Evolutionary conservation across 805 yeast species (phyloP).

Genomic region (Sugiyamaella lignohabitans): DNA sequence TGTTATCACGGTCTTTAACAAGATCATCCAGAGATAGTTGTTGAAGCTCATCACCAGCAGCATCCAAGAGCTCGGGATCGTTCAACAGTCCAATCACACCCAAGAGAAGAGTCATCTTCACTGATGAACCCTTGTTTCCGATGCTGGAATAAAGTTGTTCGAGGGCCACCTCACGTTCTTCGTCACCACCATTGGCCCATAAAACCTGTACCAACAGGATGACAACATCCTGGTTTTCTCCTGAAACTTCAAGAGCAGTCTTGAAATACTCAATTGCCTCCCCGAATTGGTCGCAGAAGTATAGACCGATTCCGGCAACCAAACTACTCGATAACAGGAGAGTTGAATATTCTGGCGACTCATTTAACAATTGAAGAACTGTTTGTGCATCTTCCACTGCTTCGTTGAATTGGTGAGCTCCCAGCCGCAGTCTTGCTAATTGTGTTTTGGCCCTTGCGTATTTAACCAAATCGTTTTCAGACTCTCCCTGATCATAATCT

Average conservation of each 20-base stretch:
- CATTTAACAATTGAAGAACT: constrained; percentile 43
- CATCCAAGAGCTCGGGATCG: constrained; percentile 47
- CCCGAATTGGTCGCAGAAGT: constrained; percentile 57
- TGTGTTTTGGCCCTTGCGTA: constrained; percentile 62
- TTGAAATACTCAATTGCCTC: constrained; percentile 63
- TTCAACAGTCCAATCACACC: constrained; percentile 74
- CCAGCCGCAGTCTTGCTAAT: constrained; percentile 65
- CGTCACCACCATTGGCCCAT: constrained; percentile 68
- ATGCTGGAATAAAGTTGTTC: constrained; percentile 72
- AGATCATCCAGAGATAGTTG: constrained; percentile 42
- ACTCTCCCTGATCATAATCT: constrained; percentile 51
- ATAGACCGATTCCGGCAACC: constrained; percentile 65
- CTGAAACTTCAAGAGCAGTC: constrained; percentile 49
- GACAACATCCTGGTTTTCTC: constrained; percentile 59
- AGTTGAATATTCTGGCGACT: constrained; percentile 25
- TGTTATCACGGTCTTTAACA: constrained; percentile 44
- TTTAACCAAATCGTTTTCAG: constrained; percentile 39
- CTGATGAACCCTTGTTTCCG: constrained; percentile 56
- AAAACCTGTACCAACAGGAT: constrained; percentile 72
- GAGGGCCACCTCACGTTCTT: constrained; percentile 72
- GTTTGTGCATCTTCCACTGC: constrained; percentile 59
- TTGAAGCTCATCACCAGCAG: constrained; percentile 61
- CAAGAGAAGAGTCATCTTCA: constrained; percentile 60
- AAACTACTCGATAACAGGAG: constrained; percentile 47
- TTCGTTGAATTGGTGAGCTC: constrained; percentile 44